Base-by-base conservation (phyloP, 1,284 basidiomycete genomes). In the Cutaneotrichosporon daszewskae region DNA sequence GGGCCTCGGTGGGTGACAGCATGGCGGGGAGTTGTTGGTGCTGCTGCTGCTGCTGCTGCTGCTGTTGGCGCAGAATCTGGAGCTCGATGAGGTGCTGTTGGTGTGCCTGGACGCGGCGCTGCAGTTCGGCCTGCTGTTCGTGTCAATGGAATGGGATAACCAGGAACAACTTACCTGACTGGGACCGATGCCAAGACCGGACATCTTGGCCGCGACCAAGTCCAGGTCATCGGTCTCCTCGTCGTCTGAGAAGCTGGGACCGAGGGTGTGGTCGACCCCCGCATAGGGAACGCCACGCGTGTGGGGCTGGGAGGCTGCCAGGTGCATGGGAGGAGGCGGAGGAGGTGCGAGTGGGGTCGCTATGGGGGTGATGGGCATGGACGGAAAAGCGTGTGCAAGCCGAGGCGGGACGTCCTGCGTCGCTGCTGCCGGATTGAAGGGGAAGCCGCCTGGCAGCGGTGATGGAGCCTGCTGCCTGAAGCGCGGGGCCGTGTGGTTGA, bases 201-300 rank as follows among this genome's bases (percentile, higher is more conserved):
- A 59, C 64, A 68, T 66, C 42, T 60, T 60, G 3, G 52, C 46
- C 11, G 66, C 60, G n/a, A 68, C 62, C 34, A 59, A 66, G 31
- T 56, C 59, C 6, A 61, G 56, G 41, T 68, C 66, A 45, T 68
- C 66, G 2, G 60, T 62, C 44, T 68, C 66, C 39, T 68, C 64
- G 27, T 68, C 66, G 31, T 64, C 64, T 34, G 57, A 61, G 44
- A 66, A 68, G 2, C 53, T 58, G 5, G 66, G 66, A 9, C 66
- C 66, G 1, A 68, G 51, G 2, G 62, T 66, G 47, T 65, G 63
- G 34, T 65, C 58, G 12, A 53, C 54, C 5, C 58, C 58, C 17
- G 56, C 55, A 35, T 61, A 59, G n/a, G 41, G 45, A 23, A 40
- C 25, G 22, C 22, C 24, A n/a, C 38, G 40, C 17, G 38, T 28